These are phyloP conservation scores for Rehmannia glutinosa DNA, from an alignment of 257 asterid genomes.

Conservation along the genomic window DNA sequence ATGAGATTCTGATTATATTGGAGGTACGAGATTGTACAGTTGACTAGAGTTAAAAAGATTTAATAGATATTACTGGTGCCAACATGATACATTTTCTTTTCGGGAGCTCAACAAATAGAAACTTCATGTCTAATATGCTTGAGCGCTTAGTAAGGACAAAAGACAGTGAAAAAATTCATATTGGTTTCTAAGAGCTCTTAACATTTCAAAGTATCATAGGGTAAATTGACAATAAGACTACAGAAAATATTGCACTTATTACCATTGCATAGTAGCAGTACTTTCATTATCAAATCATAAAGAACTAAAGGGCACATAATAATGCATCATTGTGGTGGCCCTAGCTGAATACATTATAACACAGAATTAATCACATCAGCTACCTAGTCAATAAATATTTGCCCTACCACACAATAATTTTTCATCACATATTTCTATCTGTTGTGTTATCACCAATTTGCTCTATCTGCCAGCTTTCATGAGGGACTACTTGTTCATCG, in stretches of 20 bases:
- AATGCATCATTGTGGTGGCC: constrained; percentile 27
- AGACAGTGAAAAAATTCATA: too few relatives aligned
- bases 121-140: too few relatives aligned
- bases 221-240: constrained; percentile 15
- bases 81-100: too few relatives aligned
- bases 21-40: too few relatives aligned
- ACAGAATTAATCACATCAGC: constrained; percentile 28
- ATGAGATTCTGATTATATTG: too few relatives aligned
- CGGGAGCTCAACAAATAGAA: too few relatives aligned
- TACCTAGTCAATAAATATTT: too few relatives aligned
- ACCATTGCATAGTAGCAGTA: neutral
- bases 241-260: neutral
- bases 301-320: constrained; percentile 28
- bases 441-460: constrained; percentile 54
- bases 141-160: too few relatives aligned
- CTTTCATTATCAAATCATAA: constrained; percentile 26
- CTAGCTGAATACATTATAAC: constrained; percentile 9
- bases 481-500: constrained; percentile 76
- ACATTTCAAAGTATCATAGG: neutral
- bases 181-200: neutral
- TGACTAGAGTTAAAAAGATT: too few relatives aligned
- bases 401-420: too few relatives aligned
- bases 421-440: constrained; percentile 35
- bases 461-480: constrained; percentile 88
- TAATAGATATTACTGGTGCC: too few relatives aligned